Base-by-base conservation (phyloP, 192 early-diverging fungal genomes). In the Podila epigama region DNA sequence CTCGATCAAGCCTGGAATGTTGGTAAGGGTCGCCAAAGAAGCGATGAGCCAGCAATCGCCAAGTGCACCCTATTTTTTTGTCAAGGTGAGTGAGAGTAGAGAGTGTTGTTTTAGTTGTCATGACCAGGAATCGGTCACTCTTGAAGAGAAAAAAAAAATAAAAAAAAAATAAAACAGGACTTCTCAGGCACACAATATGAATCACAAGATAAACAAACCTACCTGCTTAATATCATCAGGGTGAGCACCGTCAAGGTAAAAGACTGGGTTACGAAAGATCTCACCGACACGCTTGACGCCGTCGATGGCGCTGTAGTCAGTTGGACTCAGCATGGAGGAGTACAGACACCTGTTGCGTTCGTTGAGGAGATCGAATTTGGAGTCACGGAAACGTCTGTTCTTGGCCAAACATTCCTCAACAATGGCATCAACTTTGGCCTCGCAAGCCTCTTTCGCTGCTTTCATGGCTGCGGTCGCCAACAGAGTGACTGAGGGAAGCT, bases 21-120 rank as follows among this genome's bases (percentile, higher is more conserved):
- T 79, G 52, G 84, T 41, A 8, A 73, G 33, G 28, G 58, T 60
- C 27, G 81, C 62, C 16, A 85, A 51, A 9, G 83, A 73, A n/a
- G 84, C 82, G 10, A 85, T n/a, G 55, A 84, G 84, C 75, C 78
- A 85, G 61, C 84, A 85, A 41, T 82, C 81, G 32, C 84, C 84
- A 40, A 65, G 55, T 18, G 11, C 20, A 18, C 83, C 83, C 66
- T 84, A 68, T 41, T 10, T 6, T 15, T 16, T 5, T 27, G 13
- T 22, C 4, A 7, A 48, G 5, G 20, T 10, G n/a, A n/a, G n/a
- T n/a, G n/a, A n/a, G n/a, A n/a, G n/a, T n/a, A n/a, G n/a, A n/a
- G n/a, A n/a, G n/a, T n/a, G n/a, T n/a, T n/a, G n/a, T n/a, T n/a
- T n/a, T n/a, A n/a, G n/a, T n/a, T n/a, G n/a, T n/a, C n/a, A n/a